Conservation (phyloP, 495 filamentous ascomycete genomes). For the Lophiotrema nucula region DNA sequence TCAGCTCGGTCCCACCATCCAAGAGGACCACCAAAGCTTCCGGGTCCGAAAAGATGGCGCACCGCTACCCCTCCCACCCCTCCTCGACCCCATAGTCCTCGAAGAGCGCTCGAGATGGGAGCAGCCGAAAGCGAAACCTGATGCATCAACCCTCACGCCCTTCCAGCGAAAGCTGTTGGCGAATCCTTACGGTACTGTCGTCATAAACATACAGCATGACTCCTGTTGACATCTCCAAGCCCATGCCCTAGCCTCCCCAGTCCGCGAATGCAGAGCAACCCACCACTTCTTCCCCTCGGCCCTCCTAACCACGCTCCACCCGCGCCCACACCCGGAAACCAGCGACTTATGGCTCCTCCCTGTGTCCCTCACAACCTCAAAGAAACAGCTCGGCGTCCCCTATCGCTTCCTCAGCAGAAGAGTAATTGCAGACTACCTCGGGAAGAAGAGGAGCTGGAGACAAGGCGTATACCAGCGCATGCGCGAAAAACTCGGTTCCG, state of each 20-base stretch:
- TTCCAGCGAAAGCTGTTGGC: constrained; percentile 54
- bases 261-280: constrained; percentile 63
- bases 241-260: constrained; percentile 62
- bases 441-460: constrained; percentile 22
- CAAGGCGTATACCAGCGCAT: constrained; percentile 38
- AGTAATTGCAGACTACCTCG: constrained; percentile 2
- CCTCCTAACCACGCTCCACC: constrained; percentile 62
- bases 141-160: constrained; percentile 35
- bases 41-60: constrained; percentile 35
- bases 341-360: constrained; percentile 61
- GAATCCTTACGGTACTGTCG: constrained; percentile 65
- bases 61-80: constrained; percentile 46
- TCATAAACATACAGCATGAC: too few species aligned
- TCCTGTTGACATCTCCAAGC: too few species aligned
- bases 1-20: constrained; percentile 11
- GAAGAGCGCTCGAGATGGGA: constrained; percentile 18
- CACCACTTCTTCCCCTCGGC: constrained; percentile 55
- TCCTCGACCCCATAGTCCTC: constrained; percentile 40
- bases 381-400: constrained; percentile 9
- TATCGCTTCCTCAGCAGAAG: constrained; percentile 5
- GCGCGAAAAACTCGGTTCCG: constrained; percentile 42
- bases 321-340: constrained; percentile 58
- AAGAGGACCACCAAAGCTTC: constrained; percentile 24
- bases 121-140: constrained; percentile 29
- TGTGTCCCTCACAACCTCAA: constrained; percentile 11